Evolutionary conservation across 2,329 filamentous ascomycete species (phyloP).

Genomic region (Cercospora citrullina): DNA sequence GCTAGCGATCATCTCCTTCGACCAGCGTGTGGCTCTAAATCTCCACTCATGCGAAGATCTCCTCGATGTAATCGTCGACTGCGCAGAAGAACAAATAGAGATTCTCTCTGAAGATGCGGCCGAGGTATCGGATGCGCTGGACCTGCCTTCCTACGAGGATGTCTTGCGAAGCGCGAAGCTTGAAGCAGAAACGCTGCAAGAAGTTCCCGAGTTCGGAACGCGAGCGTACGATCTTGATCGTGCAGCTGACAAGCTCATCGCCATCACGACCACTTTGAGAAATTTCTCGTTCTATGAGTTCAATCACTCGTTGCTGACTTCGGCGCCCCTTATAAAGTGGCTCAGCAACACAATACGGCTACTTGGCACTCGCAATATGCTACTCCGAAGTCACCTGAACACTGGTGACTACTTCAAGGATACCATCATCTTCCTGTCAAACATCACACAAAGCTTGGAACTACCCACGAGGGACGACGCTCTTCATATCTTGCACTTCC

Average conservation of each 20-base stretch:
- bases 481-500: conserved; percentile 79
- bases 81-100: conserved; percentile 84
- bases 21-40: conserved; percentile 63
- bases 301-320: conserved; percentile 74
- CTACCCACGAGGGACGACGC: conserved; percentile 86
- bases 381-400: conserved; percentile 78
- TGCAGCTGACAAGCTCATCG: conserved; percentile 82
- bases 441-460: conserved; percentile 73
- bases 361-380: conserved; percentile 83
- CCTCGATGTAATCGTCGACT: conserved; percentile 83
- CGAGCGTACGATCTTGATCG: conserved; percentile 78
- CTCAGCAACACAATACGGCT: conserved; percentile 80
- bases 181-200: conserved; percentile 71
- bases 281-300: conserved; percentile 85
- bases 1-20: conserved; percentile 69
- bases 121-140: conserved; percentile 83
- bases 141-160: conserved; percentile 83
- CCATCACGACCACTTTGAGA: conserved; percentile 86
- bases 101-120: conserved; percentile 78
- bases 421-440: conserved; percentile 82
- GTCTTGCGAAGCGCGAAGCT: conserved; percentile 73
- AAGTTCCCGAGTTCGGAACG: conserved; percentile 72
- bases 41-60: conserved; percentile 81
- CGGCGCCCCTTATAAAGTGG: conserved; percentile 77
- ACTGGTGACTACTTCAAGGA: conserved; percentile 98